Percentiles rank a stretch among this genome's conserved stretches.
Conservation (phyloP, 1,284 basidiomycete genomes). For the Volvariella volvacea region DNA sequence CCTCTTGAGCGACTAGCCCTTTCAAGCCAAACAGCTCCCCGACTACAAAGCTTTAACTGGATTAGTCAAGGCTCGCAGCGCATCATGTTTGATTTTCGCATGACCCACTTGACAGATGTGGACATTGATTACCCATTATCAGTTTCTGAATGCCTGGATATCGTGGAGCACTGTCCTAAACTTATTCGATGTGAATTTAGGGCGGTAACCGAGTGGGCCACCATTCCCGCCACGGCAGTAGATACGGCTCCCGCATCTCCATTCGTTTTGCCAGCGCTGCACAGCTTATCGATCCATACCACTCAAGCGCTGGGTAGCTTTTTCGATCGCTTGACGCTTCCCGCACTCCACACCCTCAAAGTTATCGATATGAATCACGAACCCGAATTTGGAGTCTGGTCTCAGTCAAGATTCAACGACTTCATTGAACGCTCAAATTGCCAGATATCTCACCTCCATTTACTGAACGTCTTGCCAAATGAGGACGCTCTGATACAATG, state of each 20-base stretch:
- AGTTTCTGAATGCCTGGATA: conserved; percentile 6
- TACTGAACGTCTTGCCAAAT: conserved; percentile 10
- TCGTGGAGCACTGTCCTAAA: conserved; percentile 7
- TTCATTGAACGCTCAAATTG: conserved; percentile 11
- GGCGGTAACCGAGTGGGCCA: neutral
- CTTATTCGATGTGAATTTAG: conserved; percentile 9
- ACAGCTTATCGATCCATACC: conserved; percentile 9
- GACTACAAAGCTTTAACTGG: conserved; percentile 2
- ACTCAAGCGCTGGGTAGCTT: conserved; percentile 5
- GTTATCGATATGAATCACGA: conserved; percentile 6
- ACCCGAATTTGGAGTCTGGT: conserved; percentile 7
- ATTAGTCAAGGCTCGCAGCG: conserved; percentile 3
- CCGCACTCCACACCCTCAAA: conserved; percentile 8
- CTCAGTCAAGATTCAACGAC: conserved; percentile 8
- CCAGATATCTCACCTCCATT: conserved; percentile 7
- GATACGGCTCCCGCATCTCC: neutral
- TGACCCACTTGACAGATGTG: conserved; percentile 6
- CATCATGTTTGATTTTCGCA: neutral
- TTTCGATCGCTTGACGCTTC: conserved; percentile 9
- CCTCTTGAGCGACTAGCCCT: neutral
- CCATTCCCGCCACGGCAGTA: neutral
- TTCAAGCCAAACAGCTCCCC: conserved; percentile 1
- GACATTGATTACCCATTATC: conserved; percentile 10
- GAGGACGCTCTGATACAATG: conserved; percentile 13
- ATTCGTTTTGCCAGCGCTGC: conserved; percentile 6